Percentiles rank a stretch among this genome's conserved stretches.
These are phyloP conservation scores for Sporothrix pseudoabietina DNA, from an alignment of 2,329 filamentous ascomycete genomes.

Conservation along the genomic window DNA sequence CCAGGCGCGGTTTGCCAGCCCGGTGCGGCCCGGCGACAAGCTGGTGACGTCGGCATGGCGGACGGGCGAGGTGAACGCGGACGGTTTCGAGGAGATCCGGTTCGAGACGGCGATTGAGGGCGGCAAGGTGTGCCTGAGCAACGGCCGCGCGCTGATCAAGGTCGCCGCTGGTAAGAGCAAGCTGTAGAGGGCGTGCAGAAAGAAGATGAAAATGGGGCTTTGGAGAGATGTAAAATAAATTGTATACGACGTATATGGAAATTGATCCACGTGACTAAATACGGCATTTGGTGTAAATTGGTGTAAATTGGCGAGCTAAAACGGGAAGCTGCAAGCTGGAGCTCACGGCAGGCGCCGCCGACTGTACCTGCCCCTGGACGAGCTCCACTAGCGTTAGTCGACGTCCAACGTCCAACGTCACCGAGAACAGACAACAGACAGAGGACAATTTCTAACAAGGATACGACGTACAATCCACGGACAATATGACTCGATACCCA, in stretches of 20 bases:
- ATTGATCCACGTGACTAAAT: slow-evolving; percentile 1
- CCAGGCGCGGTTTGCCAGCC: slow-evolving; percentile 83
- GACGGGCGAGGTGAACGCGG: slow-evolving; percentile 77
- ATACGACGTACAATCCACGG: not conserved
- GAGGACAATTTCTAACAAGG: not conserved
- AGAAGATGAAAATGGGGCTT: not conserved
- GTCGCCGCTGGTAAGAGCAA: slow-evolving; percentile 62
- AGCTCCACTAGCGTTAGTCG: slow-evolving; percentile 4
- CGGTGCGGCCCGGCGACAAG: slow-evolving; percentile 81
- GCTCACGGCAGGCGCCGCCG: not conserved
- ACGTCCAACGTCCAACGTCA: not conserved
- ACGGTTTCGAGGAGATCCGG: slow-evolving; percentile 77
- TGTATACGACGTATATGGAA: not conserved
- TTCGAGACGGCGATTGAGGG: slow-evolving; percentile 78
- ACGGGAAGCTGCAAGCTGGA: not conserved
- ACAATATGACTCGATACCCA: not conserved
- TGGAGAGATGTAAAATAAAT: slow-evolving; percentile 17
- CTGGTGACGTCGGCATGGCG: slow-evolving; percentile 80
- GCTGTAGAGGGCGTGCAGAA: slow-evolving; percentile 49
- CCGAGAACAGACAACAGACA: not conserved
- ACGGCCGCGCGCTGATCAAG: slow-evolving; percentile 79
- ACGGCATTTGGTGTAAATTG: not conserved
- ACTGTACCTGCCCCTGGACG: not conserved
- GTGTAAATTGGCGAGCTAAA: too few species aligned
- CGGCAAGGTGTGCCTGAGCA: slow-evolving; percentile 83